These are phyloP conservation scores for Geotrichum aggregatum DNA, from an alignment of 1,139 yeast species.

Conservation along the genomic window DNA sequence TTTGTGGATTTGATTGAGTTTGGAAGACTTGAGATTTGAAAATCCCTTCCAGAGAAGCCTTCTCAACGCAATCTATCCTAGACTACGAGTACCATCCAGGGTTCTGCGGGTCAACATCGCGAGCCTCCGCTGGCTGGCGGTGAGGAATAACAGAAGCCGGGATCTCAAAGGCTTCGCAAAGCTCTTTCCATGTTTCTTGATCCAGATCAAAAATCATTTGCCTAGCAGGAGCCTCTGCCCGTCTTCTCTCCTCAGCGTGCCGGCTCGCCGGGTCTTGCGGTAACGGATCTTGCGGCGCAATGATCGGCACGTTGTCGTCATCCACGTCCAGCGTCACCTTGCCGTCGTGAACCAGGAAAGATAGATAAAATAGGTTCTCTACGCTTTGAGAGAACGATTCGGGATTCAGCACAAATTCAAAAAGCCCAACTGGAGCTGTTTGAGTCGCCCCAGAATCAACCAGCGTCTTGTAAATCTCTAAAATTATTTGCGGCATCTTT, in stretches of 20 bases:
- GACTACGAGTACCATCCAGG: conserved; percentile 15
- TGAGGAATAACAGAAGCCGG: conserved; percentile 25
- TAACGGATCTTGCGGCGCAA: conserved; percentile 33
- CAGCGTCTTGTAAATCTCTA: conserved; percentile 29
- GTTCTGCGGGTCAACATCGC: conserved; percentile 11
- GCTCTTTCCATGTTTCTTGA: conserved; percentile 56
- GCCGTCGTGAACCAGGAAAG: conserved; percentile 76
- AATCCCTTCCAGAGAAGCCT: too few relatives aligned
- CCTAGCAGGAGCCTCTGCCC: conserved; percentile 38
- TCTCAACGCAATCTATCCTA: too few relatives aligned
- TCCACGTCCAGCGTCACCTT: conserved; percentile 48
- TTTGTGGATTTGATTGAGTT: too few relatives aligned
- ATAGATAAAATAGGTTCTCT: conserved; percentile 76
- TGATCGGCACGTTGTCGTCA: conserved; percentile 50
- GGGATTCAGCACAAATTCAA: conserved; percentile 69
- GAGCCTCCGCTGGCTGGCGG: conserved; percentile 12
- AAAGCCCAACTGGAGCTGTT: conserved; percentile 50
- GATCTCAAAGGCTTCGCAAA: conserved; percentile 33
- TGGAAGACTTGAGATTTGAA: too few relatives aligned
- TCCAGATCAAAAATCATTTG: conserved; percentile 75
- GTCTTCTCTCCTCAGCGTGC: conserved; percentile 33
- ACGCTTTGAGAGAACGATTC: conserved; percentile 70
- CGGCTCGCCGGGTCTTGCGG: conserved; percentile 30
- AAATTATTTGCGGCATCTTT: conserved; percentile 38
- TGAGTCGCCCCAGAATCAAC: conserved; percentile 28